phyloP scores from a whole-genome alignment of 441 rosid species.

The Arabidopsis hybrid region DNA sequence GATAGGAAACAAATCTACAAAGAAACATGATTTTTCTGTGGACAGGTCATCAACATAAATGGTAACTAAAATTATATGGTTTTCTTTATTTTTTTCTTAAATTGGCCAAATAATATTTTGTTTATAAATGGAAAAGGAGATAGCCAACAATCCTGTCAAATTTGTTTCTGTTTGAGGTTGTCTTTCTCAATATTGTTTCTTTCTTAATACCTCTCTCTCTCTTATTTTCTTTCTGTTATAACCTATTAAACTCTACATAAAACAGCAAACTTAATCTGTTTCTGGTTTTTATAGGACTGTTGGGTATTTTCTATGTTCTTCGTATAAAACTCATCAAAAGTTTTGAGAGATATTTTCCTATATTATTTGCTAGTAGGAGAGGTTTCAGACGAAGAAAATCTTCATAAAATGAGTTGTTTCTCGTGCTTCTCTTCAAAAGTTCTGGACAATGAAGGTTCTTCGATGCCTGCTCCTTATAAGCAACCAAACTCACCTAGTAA shows the following conservation, averaged over 20 bases:
- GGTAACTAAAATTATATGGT: neutral
- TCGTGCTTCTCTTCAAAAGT: constrained; percentile 81
- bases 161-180: neutral
- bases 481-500: constrained; percentile 32
- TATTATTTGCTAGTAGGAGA: neutral
- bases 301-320: constrained; percentile 11
- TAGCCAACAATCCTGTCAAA: constrained; percentile 27
- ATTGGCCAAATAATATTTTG: neutral
- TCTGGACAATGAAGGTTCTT: constrained; percentile 50
- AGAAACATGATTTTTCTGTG: constrained; percentile 7
- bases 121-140: constrained; percentile 26
- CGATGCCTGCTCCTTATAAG: constrained; percentile 39
- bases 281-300: neutral
- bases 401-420: constrained; percentile 77
- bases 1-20: constrained; percentile 6
- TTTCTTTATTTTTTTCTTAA: neutral
- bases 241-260: constrained; percentile 26
- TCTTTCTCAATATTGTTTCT: constrained; percentile 1
- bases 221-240: constrained; percentile 20
- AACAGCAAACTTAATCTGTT: constrained; percentile 28
- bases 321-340: constrained; percentile 10
- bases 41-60: constrained; percentile 25
- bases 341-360: neutral
- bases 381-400: constrained; percentile 8
- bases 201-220: neutral